phyloP scores from a whole-genome alignment of 108 stramenopile species.

The Heterococcus sp. region DNA sequence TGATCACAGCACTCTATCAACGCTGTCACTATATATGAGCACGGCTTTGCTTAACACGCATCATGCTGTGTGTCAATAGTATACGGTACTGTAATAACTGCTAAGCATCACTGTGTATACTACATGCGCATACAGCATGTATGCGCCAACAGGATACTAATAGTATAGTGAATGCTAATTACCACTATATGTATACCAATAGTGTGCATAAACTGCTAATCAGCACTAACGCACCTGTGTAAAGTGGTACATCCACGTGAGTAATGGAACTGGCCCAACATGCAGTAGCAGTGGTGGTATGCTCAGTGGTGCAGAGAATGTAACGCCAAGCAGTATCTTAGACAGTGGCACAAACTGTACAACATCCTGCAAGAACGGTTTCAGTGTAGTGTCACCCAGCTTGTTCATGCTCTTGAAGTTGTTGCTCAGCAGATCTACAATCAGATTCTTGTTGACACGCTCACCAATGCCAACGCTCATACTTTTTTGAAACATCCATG shows the following conservation, averaged over 20 bases:
- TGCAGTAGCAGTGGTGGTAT: conserved; percentile 34
- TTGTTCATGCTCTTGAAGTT: conserved; percentile 65
- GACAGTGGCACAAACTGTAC: conserved; percentile 75
- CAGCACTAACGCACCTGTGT: conserved; percentile 6
- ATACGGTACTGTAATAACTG: neutral
- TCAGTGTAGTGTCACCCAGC: conserved; percentile 18
- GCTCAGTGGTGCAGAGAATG: conserved; percentile 21
- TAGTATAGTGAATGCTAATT: neutral
- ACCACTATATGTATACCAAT: neutral
- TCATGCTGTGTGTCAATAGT: neutral
- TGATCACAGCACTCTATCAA: no score
- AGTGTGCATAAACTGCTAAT: neutral
- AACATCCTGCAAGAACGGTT: conserved; percentile 77
- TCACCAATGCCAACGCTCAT: conserved; percentile 82
- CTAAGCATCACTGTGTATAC: neutral
- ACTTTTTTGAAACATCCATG: conserved; percentile 95
- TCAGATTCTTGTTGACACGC: conserved; percentile 69
- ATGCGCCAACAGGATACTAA: neutral
- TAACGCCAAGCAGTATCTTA: conserved; percentile 27
- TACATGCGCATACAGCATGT: no score
- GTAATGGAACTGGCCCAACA: conserved; percentile 21
- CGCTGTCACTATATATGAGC: neutral
- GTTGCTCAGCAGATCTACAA: conserved; percentile 76
- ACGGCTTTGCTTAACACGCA: neutral
- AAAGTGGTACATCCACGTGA: conserved; percentile 13